phyloP scores from a whole-genome alignment of 192 early-diverging fungal species.

The Coemansia nantahalensis region DNA sequence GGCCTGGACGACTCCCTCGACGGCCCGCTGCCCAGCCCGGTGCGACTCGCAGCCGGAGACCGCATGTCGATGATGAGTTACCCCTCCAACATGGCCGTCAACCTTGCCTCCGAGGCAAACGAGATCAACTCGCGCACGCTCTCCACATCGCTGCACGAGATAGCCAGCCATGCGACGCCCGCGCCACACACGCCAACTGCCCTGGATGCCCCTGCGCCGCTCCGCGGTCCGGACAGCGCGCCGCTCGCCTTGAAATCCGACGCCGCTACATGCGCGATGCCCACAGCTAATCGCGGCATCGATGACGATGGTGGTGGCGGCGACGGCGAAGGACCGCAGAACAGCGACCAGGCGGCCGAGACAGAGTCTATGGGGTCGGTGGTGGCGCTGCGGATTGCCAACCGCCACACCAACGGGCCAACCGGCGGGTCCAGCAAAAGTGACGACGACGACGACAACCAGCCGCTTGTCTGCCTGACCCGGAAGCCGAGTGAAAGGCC shows the following conservation, averaged over 20 bases:
- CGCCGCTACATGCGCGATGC: too few species aligned
- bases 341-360: not conserved
- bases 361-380: constrained; percentile 2
- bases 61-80: constrained; percentile 46
- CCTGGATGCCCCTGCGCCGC: constrained; percentile 3
- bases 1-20: constrained; percentile 13
- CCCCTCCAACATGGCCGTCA: constrained; percentile 40
- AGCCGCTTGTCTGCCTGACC: constrained; percentile 23
- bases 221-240: too few species aligned
- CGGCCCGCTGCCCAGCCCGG: constrained; percentile 21
- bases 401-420: constrained; percentile 10
- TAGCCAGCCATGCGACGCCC: constrained; percentile 8
- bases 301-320: too few species aligned
- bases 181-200: constrained; percentile 24
- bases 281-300: too few species aligned
- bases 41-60: constrained; percentile 14
- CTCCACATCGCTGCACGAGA: constrained; percentile 22
- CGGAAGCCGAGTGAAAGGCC: constrained; percentile 10
- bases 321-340: not conserved
- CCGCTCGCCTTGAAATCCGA: too few species aligned
- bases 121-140: constrained; percentile 23
- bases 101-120: constrained; percentile 19
- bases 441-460: constrained; percentile 44
- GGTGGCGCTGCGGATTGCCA: constrained; percentile 28
- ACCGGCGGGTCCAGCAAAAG: constrained; percentile 6